A percentile compares a stretch with the other conserved stretches of the same genome.
Evolutionary conservation across 306 rosid species (phyloP).

Genomic region (Carpinus viminea): DNA sequence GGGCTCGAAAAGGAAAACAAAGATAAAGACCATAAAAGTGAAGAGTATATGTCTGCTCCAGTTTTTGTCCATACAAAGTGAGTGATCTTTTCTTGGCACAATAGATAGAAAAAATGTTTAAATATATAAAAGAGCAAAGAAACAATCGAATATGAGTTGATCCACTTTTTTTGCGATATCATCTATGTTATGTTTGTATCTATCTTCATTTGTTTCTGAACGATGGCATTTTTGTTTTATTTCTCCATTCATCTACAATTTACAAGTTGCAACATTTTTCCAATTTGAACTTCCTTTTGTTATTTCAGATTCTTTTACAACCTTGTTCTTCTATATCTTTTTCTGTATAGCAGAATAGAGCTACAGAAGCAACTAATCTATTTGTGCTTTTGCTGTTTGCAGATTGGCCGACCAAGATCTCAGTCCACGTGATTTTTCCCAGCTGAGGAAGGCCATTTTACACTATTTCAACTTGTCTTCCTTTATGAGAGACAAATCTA

Average conservation of each 20-base stretch:
- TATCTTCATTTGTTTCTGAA: neutral
- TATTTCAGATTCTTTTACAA: neutral
- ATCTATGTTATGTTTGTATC: neutral
- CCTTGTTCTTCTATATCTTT: neutral
- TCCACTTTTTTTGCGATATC: neutral
- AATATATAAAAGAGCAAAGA: neutral
- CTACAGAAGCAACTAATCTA: neutral
- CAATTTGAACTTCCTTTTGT: neutral
- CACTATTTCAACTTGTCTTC: slow-evolving; percentile 54
- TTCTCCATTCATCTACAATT: neutral
- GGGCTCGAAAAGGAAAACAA: slow-evolving; percentile 60
- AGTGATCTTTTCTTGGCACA: slow-evolving; percentile 28
- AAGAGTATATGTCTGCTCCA: slow-evolving; percentile 72
- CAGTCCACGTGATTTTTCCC: slow-evolving; percentile 44
- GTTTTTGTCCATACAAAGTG: slow-evolving; percentile 83
- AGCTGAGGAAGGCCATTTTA: slow-evolving; percentile 53
- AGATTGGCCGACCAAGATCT: slow-evolving; percentile 64
- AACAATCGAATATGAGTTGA: neutral
- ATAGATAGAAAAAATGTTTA: neutral
- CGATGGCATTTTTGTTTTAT: neutral
- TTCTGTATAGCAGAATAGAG: neutral
- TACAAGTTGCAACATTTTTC: neutral
- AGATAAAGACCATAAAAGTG: slow-evolving; percentile 38
- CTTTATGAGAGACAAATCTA: slow-evolving; percentile 37
- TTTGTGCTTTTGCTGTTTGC: slow-evolving; percentile 27